Evolutionary conservation across 306 rosid genomes (phyloP).

Genomic region (Malus orientalis): DNA sequence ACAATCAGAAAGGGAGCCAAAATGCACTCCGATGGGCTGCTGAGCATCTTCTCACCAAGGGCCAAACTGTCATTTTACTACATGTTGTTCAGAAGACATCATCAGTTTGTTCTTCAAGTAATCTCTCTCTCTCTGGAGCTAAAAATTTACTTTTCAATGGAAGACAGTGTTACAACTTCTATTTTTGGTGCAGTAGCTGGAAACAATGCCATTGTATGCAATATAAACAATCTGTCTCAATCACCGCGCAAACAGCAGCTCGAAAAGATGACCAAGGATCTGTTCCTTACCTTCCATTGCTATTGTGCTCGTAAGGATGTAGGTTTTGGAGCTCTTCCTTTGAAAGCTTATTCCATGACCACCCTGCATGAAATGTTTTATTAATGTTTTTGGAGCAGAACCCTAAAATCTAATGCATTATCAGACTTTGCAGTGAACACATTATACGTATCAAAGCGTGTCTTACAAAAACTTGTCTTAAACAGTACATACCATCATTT

Average conservation of each 20-base stretch:
- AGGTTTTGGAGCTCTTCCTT: constrained; percentile 4
- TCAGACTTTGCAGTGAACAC: not conserved
- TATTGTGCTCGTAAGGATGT: constrained; percentile 94
- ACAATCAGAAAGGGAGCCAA: constrained; percentile 79
- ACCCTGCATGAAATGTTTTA: not conserved
- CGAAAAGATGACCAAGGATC: constrained; percentile 42
- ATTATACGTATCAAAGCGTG: no score
- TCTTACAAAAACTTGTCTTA: no score
- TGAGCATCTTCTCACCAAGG: constrained; percentile 51
- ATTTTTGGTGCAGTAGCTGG: constrained; percentile 32
- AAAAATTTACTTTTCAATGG: not conserved
- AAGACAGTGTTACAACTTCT: not conserved
- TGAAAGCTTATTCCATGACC: not conserved
- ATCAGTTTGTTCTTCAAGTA: constrained; percentile 27
- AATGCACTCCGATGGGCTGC: constrained; percentile 82
- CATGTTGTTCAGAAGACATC: constrained; percentile 49
- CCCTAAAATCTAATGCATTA: not conserved
- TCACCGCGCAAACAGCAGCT: constrained; percentile 49
- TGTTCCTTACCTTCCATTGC: constrained; percentile 78
- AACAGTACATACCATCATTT: no score
- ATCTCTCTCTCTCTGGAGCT: not conserved
- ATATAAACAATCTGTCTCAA: constrained; percentile 16
- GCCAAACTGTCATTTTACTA: constrained; percentile 63
- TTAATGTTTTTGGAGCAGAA: not conserved
- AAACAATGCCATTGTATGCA: constrained; percentile 44